Conservation (phyloP, 495 filamentous ascomycete genomes). For the Letharia lupina region DNA sequence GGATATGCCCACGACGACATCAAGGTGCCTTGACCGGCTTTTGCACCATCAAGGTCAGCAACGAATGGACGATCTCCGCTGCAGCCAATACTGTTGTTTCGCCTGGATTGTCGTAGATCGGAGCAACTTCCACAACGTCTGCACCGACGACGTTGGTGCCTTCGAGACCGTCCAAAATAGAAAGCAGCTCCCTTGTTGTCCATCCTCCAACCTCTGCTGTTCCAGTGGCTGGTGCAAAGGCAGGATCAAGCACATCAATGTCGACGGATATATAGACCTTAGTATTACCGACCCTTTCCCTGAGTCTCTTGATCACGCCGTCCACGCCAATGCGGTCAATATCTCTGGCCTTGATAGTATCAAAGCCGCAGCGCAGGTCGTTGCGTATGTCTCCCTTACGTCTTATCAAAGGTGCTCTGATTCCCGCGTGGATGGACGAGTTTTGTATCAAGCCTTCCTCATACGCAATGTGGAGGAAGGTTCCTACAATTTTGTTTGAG, state of each 20-base stretch:
- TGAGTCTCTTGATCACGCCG: slow-evolving; percentile 30
- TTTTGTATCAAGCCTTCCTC: slow-evolving; percentile 45
- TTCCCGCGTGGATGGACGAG: slow-evolving; percentile 43
- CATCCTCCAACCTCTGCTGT: slow-evolving; percentile 47
- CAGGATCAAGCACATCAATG: slow-evolving; percentile 48
- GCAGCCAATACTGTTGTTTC: slow-evolving; percentile 43
- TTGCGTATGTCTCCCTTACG: slow-evolving; percentile 40
- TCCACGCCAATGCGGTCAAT: slow-evolving; percentile 41
- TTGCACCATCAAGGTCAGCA: slow-evolving; percentile 37
- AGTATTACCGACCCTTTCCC: slow-evolving; percentile 34
- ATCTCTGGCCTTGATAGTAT: slow-evolving; percentile 42
- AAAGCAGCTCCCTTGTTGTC: slow-evolving; percentile 43
- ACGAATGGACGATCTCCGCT: slow-evolving; percentile 40
- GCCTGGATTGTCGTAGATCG: slow-evolving; percentile 41
- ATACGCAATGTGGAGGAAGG: slow-evolving; percentile 46
- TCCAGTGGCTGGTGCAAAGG: slow-evolving; percentile 41
- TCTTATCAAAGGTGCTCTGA: slow-evolving; percentile 38
- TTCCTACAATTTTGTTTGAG: slow-evolving; percentile 18
- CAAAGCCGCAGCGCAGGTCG: slow-evolving; percentile 43
- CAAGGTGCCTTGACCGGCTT: slow-evolving; percentile 28
- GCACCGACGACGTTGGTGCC: slow-evolving; percentile 42
- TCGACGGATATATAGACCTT: slow-evolving; percentile 38
- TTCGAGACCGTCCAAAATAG: slow-evolving; percentile 41
- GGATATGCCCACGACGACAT: background rate
- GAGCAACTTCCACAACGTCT: slow-evolving; percentile 47